Evolutionary conservation across 108 stramenopile genomes (phyloP), one percentile per base, ranked within the genome.

Genomic region (Stephanodiscus triporus): DNA sequence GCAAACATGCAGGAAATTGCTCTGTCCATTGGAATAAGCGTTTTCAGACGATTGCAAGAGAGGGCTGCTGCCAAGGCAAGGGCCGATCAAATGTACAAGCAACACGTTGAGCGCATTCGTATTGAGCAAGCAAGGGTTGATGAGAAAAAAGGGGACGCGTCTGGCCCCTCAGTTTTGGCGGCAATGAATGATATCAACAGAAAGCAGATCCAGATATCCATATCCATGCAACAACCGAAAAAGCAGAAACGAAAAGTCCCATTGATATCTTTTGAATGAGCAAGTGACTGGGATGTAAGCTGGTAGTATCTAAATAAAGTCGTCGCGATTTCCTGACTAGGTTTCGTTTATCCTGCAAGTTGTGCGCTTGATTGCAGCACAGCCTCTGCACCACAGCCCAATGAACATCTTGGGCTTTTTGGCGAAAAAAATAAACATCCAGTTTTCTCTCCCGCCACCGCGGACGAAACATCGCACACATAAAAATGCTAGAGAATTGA

Each of bases 1-100:
- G 60, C 70, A 22, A 66, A 63, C 16, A 81, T 90, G 88, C 72
- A 66, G 45, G 66, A 77, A 26, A 72, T 80, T 24, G 67, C 88
- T 0, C 42, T 73, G 32, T 40, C 59, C 32, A 53, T 85, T 42
- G 92, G 86, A 6, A 40, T 75, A 2, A 43, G 58, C 66, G 66
- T 90, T 20, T 66, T 61, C 60, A 48, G 73, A 54, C n/a, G 51
- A 49, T 64, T 67, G 1, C 32, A 73, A 43, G 76, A 82, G 66
- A 51, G 81, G 34, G 66, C 76, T 13, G 66, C 49, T 0, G 81
- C 81, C 8, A 82, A 73, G 20, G 61, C 55, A 14, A 67, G 71
- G 66, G 81, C 81, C 7, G 45, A 71, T 37, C 60, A 69, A 59
- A 63, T 81, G 70, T 67, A 76, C 14, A 73, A 78, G 37, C 58